phyloP scores from a whole-genome alignment of 768 basidiomycete species.

The Kwoniella sp. region DNA sequence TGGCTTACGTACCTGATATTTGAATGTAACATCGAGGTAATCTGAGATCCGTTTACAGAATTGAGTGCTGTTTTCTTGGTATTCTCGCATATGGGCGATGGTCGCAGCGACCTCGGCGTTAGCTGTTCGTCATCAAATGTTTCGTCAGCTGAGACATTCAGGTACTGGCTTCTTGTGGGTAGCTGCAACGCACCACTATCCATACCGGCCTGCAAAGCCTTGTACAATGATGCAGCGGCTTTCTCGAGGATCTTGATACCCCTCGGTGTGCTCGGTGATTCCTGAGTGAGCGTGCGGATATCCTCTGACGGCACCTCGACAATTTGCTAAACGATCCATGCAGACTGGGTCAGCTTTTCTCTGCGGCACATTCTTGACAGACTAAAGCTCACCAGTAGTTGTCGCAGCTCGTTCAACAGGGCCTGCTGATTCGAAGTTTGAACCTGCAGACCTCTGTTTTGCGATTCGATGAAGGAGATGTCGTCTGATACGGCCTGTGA shows the following conservation, averaged over 20 bases:
- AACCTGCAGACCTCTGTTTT: conserved; percentile 93
- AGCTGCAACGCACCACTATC: conserved; percentile 69
- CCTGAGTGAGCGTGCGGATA: conserved; percentile 77
- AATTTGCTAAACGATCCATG: conserved; percentile 74
- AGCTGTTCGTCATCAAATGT: conserved; percentile 5
- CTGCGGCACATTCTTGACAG: conserved; percentile 5
- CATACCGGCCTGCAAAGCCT: conserved; percentile 83
- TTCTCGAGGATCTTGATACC: conserved; percentile 79
- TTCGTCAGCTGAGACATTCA: not conserved
- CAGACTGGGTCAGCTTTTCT: conserved; percentile 5
- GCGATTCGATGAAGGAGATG: conserved; percentile 91
- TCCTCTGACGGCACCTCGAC: conserved; percentile 85
- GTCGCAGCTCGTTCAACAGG: conserved; percentile 80
- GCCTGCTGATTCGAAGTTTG: conserved; percentile 93
- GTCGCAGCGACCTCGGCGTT: conserved; percentile 90
- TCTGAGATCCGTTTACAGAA: conserved; percentile 92
- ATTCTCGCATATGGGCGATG: conserved; percentile 88
- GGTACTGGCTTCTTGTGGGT: too few relatives aligned
- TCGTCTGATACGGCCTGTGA: conserved; percentile 90
- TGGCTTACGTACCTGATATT: conserved; percentile 68
- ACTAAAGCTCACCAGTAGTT: conserved; percentile 67
- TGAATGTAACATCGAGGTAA: conserved; percentile 87
- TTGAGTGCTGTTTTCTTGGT: conserved; percentile 82
- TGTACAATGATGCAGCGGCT: conserved; percentile 87
- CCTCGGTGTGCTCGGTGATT: conserved; percentile 76